Percentiles rank a stretch among this genome's conserved stretches.
Conservation (phyloP, 208 protist genomes). For the Trypanosoma lewisi region DNA sequence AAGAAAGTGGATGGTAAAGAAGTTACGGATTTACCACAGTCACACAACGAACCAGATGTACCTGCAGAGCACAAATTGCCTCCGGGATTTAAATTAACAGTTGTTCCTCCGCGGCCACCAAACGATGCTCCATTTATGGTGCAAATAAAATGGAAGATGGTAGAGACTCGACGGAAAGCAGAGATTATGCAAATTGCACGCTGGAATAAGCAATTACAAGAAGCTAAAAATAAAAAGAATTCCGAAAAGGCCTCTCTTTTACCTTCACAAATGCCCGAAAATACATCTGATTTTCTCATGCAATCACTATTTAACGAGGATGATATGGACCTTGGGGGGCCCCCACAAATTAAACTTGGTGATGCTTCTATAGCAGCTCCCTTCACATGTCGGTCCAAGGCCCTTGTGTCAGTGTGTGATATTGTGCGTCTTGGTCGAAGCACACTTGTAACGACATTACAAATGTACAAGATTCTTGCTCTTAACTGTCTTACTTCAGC, state of each 20-base stretch:
- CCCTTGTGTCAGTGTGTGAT: conserved; percentile 86
- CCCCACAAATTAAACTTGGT: conserved; percentile 91
- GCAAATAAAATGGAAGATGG: conserved; percentile 75
- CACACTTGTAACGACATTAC: conserved; percentile 97
- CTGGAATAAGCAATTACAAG: conserved; percentile 83
- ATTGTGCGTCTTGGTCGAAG: conserved; percentile 97
- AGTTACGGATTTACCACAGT: conserved; percentile 48
- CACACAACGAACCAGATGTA: conserved; percentile 88
- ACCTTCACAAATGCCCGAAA: conserved; percentile 24
- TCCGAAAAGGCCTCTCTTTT: conserved; percentile 51
- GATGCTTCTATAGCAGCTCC: conserved; percentile 93
- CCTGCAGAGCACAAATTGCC: conserved; percentile 73
- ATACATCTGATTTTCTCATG: conserved; percentile 82
- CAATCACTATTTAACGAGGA: conserved; percentile 88
- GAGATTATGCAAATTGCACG: conserved; percentile 75
- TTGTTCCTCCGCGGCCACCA: conserved; percentile 59
- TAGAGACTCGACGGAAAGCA: conserved; percentile 75
- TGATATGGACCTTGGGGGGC: conserved; percentile 61
- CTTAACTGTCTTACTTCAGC: conserved; percentile 97
- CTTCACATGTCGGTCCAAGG: conserved; percentile 92
- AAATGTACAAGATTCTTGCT: conserved; percentile 99
- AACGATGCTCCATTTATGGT: conserved; percentile 69
- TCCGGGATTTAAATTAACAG: conserved; percentile 82
- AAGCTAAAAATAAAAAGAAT: conserved; percentile 45
- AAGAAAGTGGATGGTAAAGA: conserved; percentile 23